These are phyloP conservation scores for Aspergillus texensis DNA, from an alignment of 2,329 filamentous ascomycete genomes.

Conservation along the genomic window DNA sequence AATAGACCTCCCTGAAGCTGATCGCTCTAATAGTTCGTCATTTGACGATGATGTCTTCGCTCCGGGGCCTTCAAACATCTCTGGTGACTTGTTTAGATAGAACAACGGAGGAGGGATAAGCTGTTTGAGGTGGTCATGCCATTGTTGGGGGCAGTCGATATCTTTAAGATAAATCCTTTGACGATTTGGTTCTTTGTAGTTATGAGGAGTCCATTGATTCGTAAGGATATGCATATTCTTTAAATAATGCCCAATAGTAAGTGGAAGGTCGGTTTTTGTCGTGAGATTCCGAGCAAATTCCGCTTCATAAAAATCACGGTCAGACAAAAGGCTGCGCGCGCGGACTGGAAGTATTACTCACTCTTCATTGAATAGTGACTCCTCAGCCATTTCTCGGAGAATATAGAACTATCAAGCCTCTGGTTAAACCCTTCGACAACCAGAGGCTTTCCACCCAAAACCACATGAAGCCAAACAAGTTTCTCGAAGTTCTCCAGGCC, in stretches of 20 bases:
- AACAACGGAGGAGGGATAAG: slow-evolving; percentile 81
- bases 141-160: slow-evolving; percentile 88
- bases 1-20: slow-evolving; percentile 57
- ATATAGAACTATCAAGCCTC: slow-evolving; percentile 73
- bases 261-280: slow-evolving; percentile 71
- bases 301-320: slow-evolving; percentile 52
- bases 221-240: slow-evolving; percentile 82
- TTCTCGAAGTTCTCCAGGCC: slow-evolving; percentile 82
- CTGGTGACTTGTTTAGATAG: slow-evolving; percentile 83
- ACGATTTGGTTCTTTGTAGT: slow-evolving; percentile 75
- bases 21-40: slow-evolving; percentile 40
- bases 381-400: slow-evolving; percentile 79
- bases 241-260: slow-evolving; percentile 89
- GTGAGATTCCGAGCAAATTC: slow-evolving; percentile 83
- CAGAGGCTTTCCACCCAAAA: slow-evolving; percentile 81
- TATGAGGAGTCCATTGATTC: slow-evolving; percentile 75
- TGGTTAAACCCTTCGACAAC: slow-evolving; percentile 88
- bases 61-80: slow-evolving; percentile 58
- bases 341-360: slow-evolving; percentile 43
- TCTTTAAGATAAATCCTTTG: slow-evolving; percentile 96
- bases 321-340: slow-evolving; percentile 16
- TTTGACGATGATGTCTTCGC: slow-evolving; percentile 48
- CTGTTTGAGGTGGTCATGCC: slow-evolving; percentile 77
- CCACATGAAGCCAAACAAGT: slow-evolving; percentile 79
- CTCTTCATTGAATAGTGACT: slow-evolving; percentile 77